Evolutionary conservation across 2,329 filamentous ascomycete genomes (phyloP).

Genomic region (Fusarium sp.): DNA sequence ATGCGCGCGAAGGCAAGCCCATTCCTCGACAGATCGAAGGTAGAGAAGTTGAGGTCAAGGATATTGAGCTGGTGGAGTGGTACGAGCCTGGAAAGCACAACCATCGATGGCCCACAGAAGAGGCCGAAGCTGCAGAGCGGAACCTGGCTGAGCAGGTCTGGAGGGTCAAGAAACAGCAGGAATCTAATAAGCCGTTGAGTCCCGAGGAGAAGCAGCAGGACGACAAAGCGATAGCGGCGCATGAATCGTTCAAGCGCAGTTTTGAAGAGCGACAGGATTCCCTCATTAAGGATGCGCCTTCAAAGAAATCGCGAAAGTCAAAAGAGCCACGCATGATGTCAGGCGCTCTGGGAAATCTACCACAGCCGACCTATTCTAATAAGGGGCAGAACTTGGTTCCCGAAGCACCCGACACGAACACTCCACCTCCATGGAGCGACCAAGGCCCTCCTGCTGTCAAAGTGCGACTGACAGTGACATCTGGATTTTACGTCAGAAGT

Average conservation of each 20-base stretch:
- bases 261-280: slow-evolving; percentile 68
- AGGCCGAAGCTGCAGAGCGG: slow-evolving; percentile 80
- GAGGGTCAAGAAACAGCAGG: slow-evolving; percentile 69
- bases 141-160: slow-evolving; percentile 78
- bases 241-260: slow-evolving; percentile 67
- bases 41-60: slow-evolving; percentile 79
- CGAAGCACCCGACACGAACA: slow-evolving; percentile 57
- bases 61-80: slow-evolving; percentile 86
- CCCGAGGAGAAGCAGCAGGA: slow-evolving; percentile 67
- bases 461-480: slow-evolving; percentile 91
- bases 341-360: slow-evolving; percentile 64
- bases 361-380: slow-evolving; percentile 54
- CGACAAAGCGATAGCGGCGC: slow-evolving; percentile 64
- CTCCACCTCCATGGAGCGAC: slow-evolving; percentile 67
- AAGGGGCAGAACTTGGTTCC: slow-evolving; percentile 66
- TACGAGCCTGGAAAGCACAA: slow-evolving; percentile 83
- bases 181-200: slow-evolving; percentile 60
- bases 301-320: slow-evolving; percentile 48
- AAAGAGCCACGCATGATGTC: slow-evolving; percentile 64
- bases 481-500: slow-evolving; percentile 95
- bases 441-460: slow-evolving; percentile 79
- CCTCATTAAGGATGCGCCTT: slow-evolving; percentile 63
- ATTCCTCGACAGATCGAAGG: slow-evolving; percentile 87
- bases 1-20: slow-evolving; percentile 88
- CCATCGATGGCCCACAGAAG: slow-evolving; percentile 81